A percentile compares a stretch with the other conserved stretches of the same genome.
Conservation (phyloP, 768 basidiomycete genomes). For the Suillus brevipes region DNA sequence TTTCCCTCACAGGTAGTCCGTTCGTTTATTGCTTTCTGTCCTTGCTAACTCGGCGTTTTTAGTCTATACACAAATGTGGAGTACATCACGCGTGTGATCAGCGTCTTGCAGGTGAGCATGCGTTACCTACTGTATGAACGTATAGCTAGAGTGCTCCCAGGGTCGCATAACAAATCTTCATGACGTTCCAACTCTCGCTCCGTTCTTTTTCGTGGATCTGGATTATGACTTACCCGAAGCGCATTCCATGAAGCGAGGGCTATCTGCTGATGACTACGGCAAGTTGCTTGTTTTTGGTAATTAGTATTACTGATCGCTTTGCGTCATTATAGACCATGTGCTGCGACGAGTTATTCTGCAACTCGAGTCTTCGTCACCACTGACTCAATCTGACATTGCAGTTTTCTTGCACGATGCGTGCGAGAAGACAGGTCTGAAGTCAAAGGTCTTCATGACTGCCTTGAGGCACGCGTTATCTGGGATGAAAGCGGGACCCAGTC, state of each 20-base stretch:
- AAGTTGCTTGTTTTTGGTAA: constrained; percentile 15
- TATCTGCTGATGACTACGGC: constrained; percentile 49
- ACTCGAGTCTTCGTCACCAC: constrained; percentile 1
- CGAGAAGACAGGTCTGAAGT: constrained; percentile 38
- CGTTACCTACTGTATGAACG: neutral
- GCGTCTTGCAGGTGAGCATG: constrained; percentile 53
- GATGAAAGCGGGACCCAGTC: constrained; percentile 57
- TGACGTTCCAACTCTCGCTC: constrained; percentile 67
- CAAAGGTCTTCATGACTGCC: constrained; percentile 65
- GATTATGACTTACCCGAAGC: constrained; percentile 58
- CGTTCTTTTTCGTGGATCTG: constrained; percentile 80
- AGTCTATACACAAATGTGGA: constrained; percentile 52
- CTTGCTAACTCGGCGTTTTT: constrained; percentile 2
- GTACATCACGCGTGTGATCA: constrained; percentile 65
- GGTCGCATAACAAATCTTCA: constrained; percentile 68
- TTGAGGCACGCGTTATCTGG: constrained; percentile 80
- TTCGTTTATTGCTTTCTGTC: neutral
- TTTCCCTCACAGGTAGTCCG: constrained; percentile 57
- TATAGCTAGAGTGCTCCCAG: constrained; percentile 33
- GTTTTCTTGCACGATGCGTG: constrained; percentile 46
- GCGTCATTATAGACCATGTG: constrained; percentile 4
- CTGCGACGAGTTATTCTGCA: constrained; percentile 2
- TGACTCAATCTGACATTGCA: constrained; percentile 28
- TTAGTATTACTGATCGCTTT: constrained; percentile 8
- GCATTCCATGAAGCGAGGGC: constrained; percentile 45